Percentiles rank a stretch among this genome's conserved stretches.
Conservation (phyloP, 2,329 filamentous ascomycete species). For the Rutstroemia sp. region DNA sequence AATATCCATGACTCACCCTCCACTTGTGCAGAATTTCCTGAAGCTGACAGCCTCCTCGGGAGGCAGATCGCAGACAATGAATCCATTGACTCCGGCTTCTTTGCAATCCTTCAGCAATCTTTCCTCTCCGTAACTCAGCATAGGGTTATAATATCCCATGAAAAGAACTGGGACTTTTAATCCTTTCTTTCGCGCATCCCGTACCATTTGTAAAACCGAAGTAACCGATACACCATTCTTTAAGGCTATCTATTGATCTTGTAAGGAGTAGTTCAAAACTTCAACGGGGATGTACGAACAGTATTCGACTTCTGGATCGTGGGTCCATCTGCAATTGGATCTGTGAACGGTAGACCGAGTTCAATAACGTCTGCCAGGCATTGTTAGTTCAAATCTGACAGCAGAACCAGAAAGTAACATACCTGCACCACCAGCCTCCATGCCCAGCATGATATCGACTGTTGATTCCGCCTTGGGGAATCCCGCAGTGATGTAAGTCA, state of each 20-base stretch:
- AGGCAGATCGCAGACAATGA: conserved; percentile 92
- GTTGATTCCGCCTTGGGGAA: conserved; percentile 80
- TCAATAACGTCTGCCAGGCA: conserved; percentile 72
- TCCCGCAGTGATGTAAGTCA: conserved; percentile 94
- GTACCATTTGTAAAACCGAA: conserved; percentile 75
- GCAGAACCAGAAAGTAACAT: conserved; percentile 25
- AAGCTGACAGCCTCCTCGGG: conserved; percentile 94
- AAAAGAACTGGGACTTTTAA: conserved; percentile 78
- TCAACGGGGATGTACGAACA: conserved; percentile 34
- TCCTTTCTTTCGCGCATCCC: conserved; percentile 68
- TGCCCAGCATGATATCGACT: conserved; percentile 73
- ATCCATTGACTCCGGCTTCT: conserved; percentile 82
- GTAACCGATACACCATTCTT: conserved; percentile 80
- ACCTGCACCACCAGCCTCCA: conserved; percentile 92
- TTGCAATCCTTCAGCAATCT: conserved; percentile 77
- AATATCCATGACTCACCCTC: conserved; percentile 46
- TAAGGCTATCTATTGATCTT: conserved; percentile 53
- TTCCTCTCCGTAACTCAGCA: conserved; percentile 92
- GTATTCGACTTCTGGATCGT: conserved; percentile 96
- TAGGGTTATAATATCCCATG: conserved; percentile 99
- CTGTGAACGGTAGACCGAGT: conserved; percentile 92
- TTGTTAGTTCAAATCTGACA: neutral
- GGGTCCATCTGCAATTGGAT: conserved; percentile 95
- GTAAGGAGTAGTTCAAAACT: conserved; percentile 11
- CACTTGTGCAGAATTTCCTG: conserved; percentile 72